These are phyloP conservation scores for Dendrobium nobile DNA, from an alignment of 106 monocot genomes.

Conservation along the genomic window DNA sequence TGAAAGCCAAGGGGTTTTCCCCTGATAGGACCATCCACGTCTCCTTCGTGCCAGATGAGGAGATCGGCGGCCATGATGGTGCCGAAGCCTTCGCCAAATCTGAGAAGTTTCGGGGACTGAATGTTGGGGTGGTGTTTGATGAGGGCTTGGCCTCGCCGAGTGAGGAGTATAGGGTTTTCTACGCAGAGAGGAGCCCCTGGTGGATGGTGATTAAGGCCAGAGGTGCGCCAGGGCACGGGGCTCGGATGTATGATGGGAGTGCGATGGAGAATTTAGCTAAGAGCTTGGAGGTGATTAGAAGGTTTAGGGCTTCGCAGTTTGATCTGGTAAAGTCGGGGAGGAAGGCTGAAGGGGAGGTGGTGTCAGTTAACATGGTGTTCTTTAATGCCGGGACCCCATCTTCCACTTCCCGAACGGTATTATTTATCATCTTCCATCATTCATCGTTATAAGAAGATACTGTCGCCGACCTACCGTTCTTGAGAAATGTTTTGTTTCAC, in stretches of 20 bases:
- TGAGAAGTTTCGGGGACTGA: conserved; percentile 42
- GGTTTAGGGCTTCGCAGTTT: conserved; percentile 71
- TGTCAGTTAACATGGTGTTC: conserved; percentile 76
- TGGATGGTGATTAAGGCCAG: conserved; percentile 61
- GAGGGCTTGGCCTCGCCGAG: conserved; percentile 78
- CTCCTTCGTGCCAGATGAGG: conserved; percentile 91
- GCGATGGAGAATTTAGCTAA: conserved; percentile 89
- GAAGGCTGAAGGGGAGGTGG: conserved; percentile 77
- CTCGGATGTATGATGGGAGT: conserved; percentile 78
- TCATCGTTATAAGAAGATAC: background rate
- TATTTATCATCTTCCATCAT: conserved; percentile 1
- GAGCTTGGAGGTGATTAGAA: conserved; percentile 73
- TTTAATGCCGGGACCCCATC: conserved; percentile 82
- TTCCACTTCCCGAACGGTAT: conserved; percentile 45
- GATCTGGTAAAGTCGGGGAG: conserved; percentile 71
- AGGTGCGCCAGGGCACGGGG: conserved; percentile 85
- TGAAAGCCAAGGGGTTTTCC: conserved; percentile 29
- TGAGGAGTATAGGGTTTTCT: conserved; percentile 76
- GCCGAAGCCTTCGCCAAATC: conserved; percentile 42
- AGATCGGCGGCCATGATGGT: conserved; percentile 67
- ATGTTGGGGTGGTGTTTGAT: conserved; percentile 74
- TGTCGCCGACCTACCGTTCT: background rate
- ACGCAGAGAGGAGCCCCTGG: conserved; percentile 82
- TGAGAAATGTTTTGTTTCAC: background rate
- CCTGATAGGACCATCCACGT: conserved; percentile 69